A percentile compares a stretch with the other conserved stretches of the same genome.
phyloP scores from a whole-genome alignment of 139 green algal genomes.

The Picocystis salinarum region DNA sequence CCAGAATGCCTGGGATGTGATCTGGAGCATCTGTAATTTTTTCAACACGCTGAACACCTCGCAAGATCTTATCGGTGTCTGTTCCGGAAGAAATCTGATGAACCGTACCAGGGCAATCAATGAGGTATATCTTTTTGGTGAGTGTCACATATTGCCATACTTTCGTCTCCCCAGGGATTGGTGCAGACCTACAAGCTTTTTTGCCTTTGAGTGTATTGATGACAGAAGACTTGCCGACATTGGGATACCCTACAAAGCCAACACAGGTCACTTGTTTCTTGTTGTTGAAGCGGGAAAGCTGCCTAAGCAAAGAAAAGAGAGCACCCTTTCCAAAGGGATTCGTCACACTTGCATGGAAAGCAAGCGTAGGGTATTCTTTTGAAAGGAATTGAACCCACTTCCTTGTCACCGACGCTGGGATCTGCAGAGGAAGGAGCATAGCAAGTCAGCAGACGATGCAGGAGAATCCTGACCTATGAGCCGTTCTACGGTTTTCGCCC shows the following conservation, averaged over 20 bases:
- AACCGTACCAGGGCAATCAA: conserved; percentile 95
- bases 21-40: conserved; percentile 29
- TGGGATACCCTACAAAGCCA: conserved; percentile 96
- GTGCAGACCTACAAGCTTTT: conserved; percentile 85
- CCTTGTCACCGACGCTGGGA: conserved; percentile 94
- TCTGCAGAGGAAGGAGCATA: conserved; percentile 21
- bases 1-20: conserved; percentile 9
- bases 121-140: conserved; percentile 97
- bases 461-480: conserved; percentile 6
- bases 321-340: conserved; percentile 96
- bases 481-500: conserved; percentile 18
- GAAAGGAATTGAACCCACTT: conserved; percentile 79
- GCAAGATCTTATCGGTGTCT: conserved; percentile 78
- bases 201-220: conserved; percentile 96
- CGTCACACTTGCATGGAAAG: conserved; percentile 88
- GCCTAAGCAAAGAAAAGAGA: conserved; percentile 56
- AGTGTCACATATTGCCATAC: conserved; percentile 99
- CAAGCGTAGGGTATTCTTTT: conserved; percentile 81
- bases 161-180: conserved; percentile 93
- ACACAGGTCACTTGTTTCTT: conserved; percentile 90
- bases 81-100: conserved; percentile 67
- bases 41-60: conserved; percentile 86
- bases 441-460: background rate
- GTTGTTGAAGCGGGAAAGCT: conserved; percentile 68
- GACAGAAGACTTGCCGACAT: conserved; percentile 95